Evolutionary conservation across 768 basidiomycete species (phyloP).

Genomic region (Boletus rubroflammeus): DNA sequence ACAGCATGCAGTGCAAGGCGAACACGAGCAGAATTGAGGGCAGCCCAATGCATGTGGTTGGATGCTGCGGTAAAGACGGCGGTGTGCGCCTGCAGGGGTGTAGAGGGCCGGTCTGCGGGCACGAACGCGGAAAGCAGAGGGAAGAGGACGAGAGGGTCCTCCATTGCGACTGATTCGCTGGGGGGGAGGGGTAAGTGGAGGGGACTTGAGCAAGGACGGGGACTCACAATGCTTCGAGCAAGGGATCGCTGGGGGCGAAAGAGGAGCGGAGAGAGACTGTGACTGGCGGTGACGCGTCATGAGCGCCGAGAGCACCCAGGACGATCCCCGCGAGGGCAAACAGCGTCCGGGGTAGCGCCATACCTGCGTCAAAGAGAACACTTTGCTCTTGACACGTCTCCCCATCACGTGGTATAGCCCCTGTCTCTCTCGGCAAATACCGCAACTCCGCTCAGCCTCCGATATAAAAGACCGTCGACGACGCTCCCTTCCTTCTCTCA

Average conservation of each 20-base stretch:
- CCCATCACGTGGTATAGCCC: slow-evolving; percentile 16
- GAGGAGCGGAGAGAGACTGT: slow-evolving; percentile 29
- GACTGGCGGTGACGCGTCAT: slow-evolving; percentile 30
- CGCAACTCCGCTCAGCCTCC: slow-evolving; percentile 18
- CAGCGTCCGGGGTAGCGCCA: slow-evolving; percentile 9
- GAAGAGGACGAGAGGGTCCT: slow-evolving; percentile 73
- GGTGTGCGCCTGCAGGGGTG: slow-evolving; percentile 49
- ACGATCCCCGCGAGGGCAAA: slow-evolving; percentile 17
- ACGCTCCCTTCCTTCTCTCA: not conserved
- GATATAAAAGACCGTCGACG: slow-evolving; percentile 5
- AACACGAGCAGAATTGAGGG: slow-evolving; percentile 58
- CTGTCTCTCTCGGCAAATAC: slow-evolving; percentile 8
- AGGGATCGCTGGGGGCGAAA: slow-evolving; percentile 24
- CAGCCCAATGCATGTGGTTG: slow-evolving; percentile 44
- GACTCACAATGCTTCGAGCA: slow-evolving; percentile 32
- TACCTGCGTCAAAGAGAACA: slow-evolving; percentile 2
- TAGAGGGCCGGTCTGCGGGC: slow-evolving; percentile 38
- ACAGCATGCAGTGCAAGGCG: slow-evolving; percentile 75
- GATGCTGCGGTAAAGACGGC: slow-evolving; percentile 37
- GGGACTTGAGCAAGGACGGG: not conserved
- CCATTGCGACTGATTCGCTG: slow-evolving; percentile 79
- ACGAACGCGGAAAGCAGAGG: slow-evolving; percentile 62
- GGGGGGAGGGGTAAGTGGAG: slow-evolving; percentile 2
- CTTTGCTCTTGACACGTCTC: slow-evolving; percentile 10
- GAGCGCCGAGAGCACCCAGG: slow-evolving; percentile 11